Percentiles rank a stretch among this genome's conserved stretches.
Conservation (phyloP, 176 grass and related monocot genomes). For the Carex scoparia region DNA sequence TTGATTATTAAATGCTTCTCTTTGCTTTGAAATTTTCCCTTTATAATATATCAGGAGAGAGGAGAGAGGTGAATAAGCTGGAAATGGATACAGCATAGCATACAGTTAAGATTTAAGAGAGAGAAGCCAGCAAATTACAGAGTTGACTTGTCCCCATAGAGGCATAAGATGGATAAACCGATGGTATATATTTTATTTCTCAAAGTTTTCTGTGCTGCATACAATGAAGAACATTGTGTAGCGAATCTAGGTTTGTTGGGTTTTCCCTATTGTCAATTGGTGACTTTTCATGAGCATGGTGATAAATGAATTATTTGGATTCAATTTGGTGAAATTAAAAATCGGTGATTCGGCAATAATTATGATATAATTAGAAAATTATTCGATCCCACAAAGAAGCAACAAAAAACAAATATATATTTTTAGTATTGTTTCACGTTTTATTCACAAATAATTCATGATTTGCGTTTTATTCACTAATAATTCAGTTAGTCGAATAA, state of each 20-base stretch:
- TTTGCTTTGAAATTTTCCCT: neutral
- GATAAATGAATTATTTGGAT: no score
- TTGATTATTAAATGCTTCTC: neutral
- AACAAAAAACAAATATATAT: no score
- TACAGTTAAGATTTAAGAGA: neutral
- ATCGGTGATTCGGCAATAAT: no score
- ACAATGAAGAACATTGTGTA: neutral
- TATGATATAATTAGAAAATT: no score
- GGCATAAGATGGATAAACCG: neutral
- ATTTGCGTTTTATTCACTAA: no score
- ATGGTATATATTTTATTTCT: neutral
- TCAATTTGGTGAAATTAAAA: no score
- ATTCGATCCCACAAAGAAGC: no score
- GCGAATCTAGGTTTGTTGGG: neutral
- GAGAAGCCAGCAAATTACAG: slow-evolving; percentile 25
- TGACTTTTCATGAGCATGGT: no score
- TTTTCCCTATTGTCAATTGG: no score
- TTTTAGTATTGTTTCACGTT: no score
- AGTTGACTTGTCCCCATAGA: slow-evolving; percentile 9
- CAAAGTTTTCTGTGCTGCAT: neutral
- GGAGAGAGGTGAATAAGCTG: slow-evolving; percentile 10
- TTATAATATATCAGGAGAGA: neutral
- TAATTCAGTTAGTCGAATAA: no score
- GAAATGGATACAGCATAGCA: slow-evolving; percentile 18
- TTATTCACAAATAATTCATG: no score